A percentile compares a stretch with the other conserved stretches of the same genome.
Evolutionary conservation across 306 rosid genomes (phyloP).

Genomic region (Alnus rubra): DNA sequence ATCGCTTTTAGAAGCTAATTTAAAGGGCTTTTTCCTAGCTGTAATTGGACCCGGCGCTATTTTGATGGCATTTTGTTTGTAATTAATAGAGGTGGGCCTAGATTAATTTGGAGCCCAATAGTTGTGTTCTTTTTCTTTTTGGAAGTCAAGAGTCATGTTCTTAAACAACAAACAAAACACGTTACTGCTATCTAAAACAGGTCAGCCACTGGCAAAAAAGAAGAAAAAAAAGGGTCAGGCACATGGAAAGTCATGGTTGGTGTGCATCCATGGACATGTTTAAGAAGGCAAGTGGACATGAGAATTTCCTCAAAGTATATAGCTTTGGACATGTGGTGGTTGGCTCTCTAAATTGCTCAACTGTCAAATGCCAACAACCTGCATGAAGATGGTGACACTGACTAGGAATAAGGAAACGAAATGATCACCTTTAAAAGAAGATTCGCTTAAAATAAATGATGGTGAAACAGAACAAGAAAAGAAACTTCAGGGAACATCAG

Average conservation of each 20-base stretch:
- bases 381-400: constrained; percentile 22
- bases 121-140: too few relatives aligned
- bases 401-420: neutral
- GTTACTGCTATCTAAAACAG: neutral
- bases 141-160: neutral
- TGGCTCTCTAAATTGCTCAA: constrained; percentile 19
- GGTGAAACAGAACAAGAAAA: neutral
- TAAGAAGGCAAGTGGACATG: too few relatives aligned
- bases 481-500: neutral
- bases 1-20: too few relatives aligned
- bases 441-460: too few relatives aligned
- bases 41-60: neutral
- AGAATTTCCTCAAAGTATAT: too few relatives aligned
- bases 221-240: too few relatives aligned
- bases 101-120: neutral
- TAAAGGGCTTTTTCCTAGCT: neutral
- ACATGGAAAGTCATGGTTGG: constrained; percentile 13
- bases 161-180: neutral
- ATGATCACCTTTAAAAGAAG: too few relatives aligned
- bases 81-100: neutral
- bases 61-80: constrained; percentile 1
- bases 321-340: constrained; percentile 6
- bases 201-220: neutral
- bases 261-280: neutral
- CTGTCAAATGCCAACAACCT: constrained; percentile 21